Evolutionary conservation across 441 rosid species (phyloP), one percentile per base, ranked within the genome.

Genomic region (Hura crepitans): DNA sequence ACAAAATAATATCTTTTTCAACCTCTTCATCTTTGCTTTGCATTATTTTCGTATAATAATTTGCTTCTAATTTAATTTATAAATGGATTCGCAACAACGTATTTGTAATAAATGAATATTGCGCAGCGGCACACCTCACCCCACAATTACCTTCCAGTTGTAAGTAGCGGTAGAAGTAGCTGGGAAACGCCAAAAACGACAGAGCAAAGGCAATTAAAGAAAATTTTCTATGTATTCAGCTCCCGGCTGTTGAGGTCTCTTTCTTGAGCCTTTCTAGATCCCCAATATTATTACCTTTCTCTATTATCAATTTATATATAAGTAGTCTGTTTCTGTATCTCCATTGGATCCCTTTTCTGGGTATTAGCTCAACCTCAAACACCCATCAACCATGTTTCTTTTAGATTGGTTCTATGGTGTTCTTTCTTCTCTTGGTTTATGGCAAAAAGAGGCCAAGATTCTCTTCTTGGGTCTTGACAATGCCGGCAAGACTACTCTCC

Each of bases 381-480:
- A n/a, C 9, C 13, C 25, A 42, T 39, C 25, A 66, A 68, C 28
- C 66, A 91, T 91, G 97, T 91, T 91, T 82, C 82, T 91, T 35
- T 17, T 91, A 1, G 97, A 91, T 72, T 91, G 97, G 97, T 89
- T 91, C 75, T 91, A 91, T 25, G 90, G 95, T 14, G 89, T 91
- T 60, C 85, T 91, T 58, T 87, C 93, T 25, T 89, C 96, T 49
- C 88, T 89, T 25, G 97, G 97, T 43, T 74, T 91, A 30, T 89
- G 93, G 97, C 96, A 91, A 67, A 91, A 91, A 46, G 97, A 91
- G 80, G 97, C 97, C 47, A 91, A 91, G 90, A 91, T 89, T 80
- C 82, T 91, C 78, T 91, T 91, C 73, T 77, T 91, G 42, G 97
- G 96, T 23, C 95, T 91, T 54, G 97, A 91, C 72, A 91, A 91